phyloP scores from a whole-genome alignment of 371 early-diverging fungal species.

The Mucor racemosus region DNA sequence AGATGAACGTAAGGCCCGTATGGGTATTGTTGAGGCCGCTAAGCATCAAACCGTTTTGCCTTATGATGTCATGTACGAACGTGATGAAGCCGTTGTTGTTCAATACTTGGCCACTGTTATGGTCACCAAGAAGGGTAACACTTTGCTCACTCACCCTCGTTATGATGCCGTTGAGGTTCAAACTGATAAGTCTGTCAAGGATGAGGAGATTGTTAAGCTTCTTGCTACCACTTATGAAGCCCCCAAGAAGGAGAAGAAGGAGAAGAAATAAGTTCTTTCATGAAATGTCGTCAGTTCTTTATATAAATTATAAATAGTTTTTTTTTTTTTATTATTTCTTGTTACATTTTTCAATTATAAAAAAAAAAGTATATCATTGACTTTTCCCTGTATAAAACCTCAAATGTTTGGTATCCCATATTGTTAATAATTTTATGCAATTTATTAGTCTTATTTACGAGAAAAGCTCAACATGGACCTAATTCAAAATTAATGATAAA shows the following conservation, averaged over 20 bases:
- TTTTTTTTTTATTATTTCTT: neutral
- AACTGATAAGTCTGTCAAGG: constrained; percentile 79
- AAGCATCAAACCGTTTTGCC: constrained; percentile 83
- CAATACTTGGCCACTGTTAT: constrained; percentile 92
- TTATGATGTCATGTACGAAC: constrained; percentile 86
- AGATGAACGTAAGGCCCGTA: constrained; percentile 88
- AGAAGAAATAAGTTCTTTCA: constrained; percentile 14
- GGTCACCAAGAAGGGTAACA: constrained; percentile 84
- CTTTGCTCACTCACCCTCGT: constrained; percentile 73
- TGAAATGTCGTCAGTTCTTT: neutral
- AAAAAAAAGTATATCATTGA: constrained; percentile 13
- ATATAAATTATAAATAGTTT: constrained; percentile 3
- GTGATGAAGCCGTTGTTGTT: constrained; percentile 81
- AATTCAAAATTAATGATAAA: neutral
- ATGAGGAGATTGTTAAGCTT: constrained; percentile 71
- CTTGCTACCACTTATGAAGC: constrained; percentile 54
- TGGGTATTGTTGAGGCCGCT: constrained; percentile 92
- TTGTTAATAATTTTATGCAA: no score
- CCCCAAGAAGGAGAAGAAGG: constrained; percentile 34
- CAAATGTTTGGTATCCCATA: neutral
- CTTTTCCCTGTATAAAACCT: neutral
- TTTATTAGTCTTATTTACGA: constrained; percentile 9
- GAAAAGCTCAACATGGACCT: constrained; percentile 27
- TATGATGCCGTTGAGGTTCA: constrained; percentile 70
- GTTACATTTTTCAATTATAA: constrained; percentile 5